Base-by-base conservation (phyloP, 1,284 basidiomycete genomes). In the Puccinia horiana region DNA sequence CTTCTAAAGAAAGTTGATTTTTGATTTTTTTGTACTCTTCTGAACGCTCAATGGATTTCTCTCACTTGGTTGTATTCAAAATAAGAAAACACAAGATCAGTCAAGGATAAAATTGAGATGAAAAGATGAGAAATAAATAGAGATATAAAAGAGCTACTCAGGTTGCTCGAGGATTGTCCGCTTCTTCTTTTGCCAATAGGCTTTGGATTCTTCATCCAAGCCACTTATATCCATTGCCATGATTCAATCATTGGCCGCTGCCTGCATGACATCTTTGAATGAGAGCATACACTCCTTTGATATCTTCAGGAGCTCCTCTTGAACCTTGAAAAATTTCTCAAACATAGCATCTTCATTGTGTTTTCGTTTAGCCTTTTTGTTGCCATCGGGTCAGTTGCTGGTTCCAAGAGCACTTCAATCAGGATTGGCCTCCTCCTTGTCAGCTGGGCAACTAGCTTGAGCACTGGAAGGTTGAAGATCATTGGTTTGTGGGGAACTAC, bases 1-100 rank as follows among this genome's bases (percentile, higher is more conserved):
- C 92, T 96, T 98, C 85, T 88, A 95, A 90, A 32, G 12, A 6
- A 32, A 1, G 2, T 20, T 5, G 76, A 23, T 32, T 37, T 29
- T 63, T 61, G 26, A 32, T 78, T 73, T 58, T 35, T 76, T 81
- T 58, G 52, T 42, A 69, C 35, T 56, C 58, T 75, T 81, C 76
- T 42, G 16, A 35, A 54, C 63, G 77, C 47, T 40, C 35, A 26
- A 29, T 35, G 54, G 35, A 8, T 67, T 63, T 72, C 47, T 54
- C 81, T 77, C 72, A 56, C 47, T 44, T 54, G 44, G 72, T 35
- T 83, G 14, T 47, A 8, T 47, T 16, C 44, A n/a, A n/a, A n/a
- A n/a, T n/a, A n/a, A n/a, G n/a, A n/a, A n/a, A n/a, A n/a, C n/a
- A n/a, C n/a, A n/a, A n/a, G n/a, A n/a, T n/a, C n/a, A n/a, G n/a